Base-by-base conservation (phyloP, 345 rosid genomes). In the Eucalyptus pauciflora region DNA sequence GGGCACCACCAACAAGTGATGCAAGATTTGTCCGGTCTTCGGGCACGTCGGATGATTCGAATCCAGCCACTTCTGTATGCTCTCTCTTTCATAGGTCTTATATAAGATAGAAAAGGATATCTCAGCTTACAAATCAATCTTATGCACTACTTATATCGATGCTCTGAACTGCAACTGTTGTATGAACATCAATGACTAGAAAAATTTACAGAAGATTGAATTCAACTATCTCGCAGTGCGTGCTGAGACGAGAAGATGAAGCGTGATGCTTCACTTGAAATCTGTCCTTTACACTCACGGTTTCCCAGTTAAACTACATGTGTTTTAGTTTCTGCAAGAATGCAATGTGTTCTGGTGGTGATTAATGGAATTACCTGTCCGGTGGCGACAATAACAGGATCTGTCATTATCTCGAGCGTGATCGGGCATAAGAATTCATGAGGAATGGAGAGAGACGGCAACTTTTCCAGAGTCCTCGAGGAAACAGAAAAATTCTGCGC, bases 381-480 rank as follows among this genome's bases (percentile, higher is more conserved):
- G 33, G 33, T 33, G 33, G 33, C 33, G 33, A 33, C 33, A 33
- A 33, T 33, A 33, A 33, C 33, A 33, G 33, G 33, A 33, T 33
- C 33, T 33, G 33, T 33, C 33, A 33, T 33, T 33, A 33, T 33
- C 33, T 33, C 33, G 33, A 33, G 33, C 33, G 33, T 33, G 33
- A 33, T 92, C 7, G 97, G 95, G 51, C 97, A 95, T 8, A 94
- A 95, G 88, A 93, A 95, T 89, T 95, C 96, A 37, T 94, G 91
- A 60, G 97, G 97, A 62, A 94, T 85, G 18, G 52, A 93, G 90
- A 60, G 95, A 95, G 86, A 94, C n/a, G 62, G 93, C 89, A 93
- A 91, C 88, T 89, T 94, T 60, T 86, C 91, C 50, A 92, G 89
- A 86, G 83, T 89, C 89, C 87, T 92, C 4, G 92, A 41, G 13